phyloP scores from a whole-genome alignment of 2,329 filamentous ascomycete species.

The Fragosphaeria purpurea region DNA sequence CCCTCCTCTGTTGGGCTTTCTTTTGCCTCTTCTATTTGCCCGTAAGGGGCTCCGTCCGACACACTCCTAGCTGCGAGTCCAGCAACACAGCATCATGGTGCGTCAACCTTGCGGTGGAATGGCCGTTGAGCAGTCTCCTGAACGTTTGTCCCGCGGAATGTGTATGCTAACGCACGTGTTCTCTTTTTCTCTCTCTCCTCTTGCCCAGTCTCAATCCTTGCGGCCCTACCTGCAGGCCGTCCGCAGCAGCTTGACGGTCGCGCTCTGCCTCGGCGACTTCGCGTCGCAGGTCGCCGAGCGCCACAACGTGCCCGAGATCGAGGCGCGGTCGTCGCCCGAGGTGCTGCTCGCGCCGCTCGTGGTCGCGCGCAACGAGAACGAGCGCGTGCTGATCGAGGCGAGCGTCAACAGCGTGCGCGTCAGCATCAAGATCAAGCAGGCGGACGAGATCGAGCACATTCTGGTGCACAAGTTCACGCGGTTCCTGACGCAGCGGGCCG shows the following conservation, averaged over 20 bases:
- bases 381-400: constrained; percentile 90
- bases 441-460: constrained; percentile 97
- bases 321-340: constrained; percentile 86
- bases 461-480: constrained; percentile 97
- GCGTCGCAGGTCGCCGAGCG: constrained; percentile 92
- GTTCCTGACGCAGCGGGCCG: constrained; percentile 90
- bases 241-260: constrained; percentile 85
- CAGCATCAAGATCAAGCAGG: constrained; percentile 98
- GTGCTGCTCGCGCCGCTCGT: constrained; percentile 84
- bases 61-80: too few species aligned
- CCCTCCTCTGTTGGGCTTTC: too few species aligned
- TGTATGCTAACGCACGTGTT: background rate
- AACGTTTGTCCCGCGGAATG: background rate
- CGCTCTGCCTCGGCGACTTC: constrained; percentile 91
- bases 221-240: constrained; percentile 95
- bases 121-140: too few species aligned
- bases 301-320: constrained; percentile 96
- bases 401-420: constrained; percentile 95
- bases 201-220: constrained; percentile 76
- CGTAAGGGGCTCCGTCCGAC: too few species aligned
- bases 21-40: too few species aligned
- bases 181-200: background rate
- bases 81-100: too few species aligned
- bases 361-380: constrained; percentile 91
- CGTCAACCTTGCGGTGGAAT: too few species aligned